Percentiles rank a stretch among this genome's conserved stretches.
phyloP scores from a whole-genome alignment of 2,329 filamentous ascomycete genomes.

The Nigrospora osmanthi region DNA sequence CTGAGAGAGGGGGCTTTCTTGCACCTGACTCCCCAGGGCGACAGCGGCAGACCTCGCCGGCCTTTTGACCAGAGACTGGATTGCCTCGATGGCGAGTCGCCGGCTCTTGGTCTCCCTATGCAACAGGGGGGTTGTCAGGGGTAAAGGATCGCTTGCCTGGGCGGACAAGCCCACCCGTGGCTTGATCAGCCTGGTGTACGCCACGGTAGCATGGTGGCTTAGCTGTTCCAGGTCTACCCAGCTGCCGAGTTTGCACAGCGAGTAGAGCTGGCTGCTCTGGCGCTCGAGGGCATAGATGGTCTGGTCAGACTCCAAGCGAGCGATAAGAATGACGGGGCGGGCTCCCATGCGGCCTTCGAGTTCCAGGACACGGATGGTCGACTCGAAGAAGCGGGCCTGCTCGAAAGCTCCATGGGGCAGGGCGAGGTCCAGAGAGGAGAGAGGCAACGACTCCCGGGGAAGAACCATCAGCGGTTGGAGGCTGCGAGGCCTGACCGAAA shows the following conservation, averaged over 20 bases:
- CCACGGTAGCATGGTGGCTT: constrained; percentile 38
- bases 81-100: constrained; percentile 52
- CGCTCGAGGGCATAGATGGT: constrained; percentile 58
- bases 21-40: constrained; percentile 13
- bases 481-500: constrained; percentile 43
- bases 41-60: constrained; percentile 36
- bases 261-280: constrained; percentile 53
- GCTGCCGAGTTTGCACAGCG: constrained; percentile 57
- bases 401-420: constrained; percentile 41
- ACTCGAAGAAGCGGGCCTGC: constrained; percentile 50
- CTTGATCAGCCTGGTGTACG: constrained; percentile 24
- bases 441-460: constrained; percentile 48
- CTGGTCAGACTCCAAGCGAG: constrained; percentile 46
- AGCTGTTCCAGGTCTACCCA: constrained; percentile 58
- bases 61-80: constrained; percentile 53
- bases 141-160: constrained; percentile 8
- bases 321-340: constrained; percentile 50
- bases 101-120: constrained; percentile 46
- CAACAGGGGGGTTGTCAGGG: constrained; percentile 34
- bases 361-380: constrained; percentile 55
- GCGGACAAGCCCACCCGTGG: constrained; percentile 19
- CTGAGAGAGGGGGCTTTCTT: no score
- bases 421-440: constrained; percentile 54
- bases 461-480: constrained; percentile 56
- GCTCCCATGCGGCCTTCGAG: constrained; percentile 52